Conservation (phyloP, 2,329 filamentous ascomycete species). For the Fusarium brachygibbosum region DNA sequence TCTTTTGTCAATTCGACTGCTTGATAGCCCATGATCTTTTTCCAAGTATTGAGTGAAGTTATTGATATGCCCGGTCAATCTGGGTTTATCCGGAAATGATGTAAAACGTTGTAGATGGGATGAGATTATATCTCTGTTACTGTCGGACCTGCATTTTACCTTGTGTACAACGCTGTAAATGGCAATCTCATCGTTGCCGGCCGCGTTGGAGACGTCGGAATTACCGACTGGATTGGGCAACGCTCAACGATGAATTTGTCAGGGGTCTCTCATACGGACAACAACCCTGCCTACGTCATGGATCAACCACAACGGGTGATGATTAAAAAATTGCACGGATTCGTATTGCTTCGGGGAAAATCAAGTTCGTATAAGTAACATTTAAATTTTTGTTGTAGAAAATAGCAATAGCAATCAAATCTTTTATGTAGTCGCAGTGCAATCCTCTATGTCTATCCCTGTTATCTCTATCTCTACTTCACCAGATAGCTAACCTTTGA, state of each 20-base stretch:
- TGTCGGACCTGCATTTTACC: not conserved
- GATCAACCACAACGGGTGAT: too few species aligned
- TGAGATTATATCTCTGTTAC: not conserved
- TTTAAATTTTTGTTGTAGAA: too few species aligned
- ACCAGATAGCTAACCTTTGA: slow-evolving; percentile 46
- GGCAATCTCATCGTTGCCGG: not conserved
- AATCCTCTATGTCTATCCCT: not conserved
- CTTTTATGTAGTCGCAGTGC: not conserved
- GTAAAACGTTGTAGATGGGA: not conserved
- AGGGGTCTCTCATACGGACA: not conserved
- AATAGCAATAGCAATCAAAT: not conserved
- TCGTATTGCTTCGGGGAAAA: too few species aligned
- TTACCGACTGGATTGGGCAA: not conserved
- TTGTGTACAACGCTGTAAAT: not conserved
- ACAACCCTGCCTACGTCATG: not conserved
- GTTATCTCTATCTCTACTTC: slow-evolving; percentile 10
- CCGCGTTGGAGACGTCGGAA: not conserved
- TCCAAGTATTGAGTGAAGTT: not conserved
- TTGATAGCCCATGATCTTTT: not conserved
- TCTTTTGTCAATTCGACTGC: not conserved
- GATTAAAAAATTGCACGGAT: not conserved
- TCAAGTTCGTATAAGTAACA: not conserved
- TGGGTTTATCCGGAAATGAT: not conserved
- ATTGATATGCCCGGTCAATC: not conserved
- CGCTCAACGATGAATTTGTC: not conserved